Conservation (phyloP, 1,284 basidiomycete species). For the Melanopsichium pennsylvanicum region DNA sequence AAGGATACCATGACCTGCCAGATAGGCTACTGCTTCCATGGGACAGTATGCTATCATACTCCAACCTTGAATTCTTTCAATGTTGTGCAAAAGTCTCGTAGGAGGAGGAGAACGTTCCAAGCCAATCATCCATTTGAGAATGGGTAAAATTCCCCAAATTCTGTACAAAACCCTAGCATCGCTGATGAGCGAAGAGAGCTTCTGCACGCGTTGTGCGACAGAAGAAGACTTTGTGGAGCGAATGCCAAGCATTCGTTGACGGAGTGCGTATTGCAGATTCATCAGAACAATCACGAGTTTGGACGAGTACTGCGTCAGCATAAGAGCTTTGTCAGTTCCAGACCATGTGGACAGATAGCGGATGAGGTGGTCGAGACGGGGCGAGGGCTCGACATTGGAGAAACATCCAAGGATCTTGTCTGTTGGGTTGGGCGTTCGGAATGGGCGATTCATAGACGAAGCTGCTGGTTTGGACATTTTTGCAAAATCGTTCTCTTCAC, state of each 20-base stretch:
- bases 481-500: not conserved
- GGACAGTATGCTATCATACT: slow-evolving; percentile 64
- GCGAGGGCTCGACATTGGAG: slow-evolving; percentile 51
- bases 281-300: slow-evolving; percentile 60
- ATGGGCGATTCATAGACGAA: slow-evolving; percentile 10
- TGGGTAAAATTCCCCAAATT: slow-evolving; percentile 65
- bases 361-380: slow-evolving; percentile 58
- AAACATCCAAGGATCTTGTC: slow-evolving; percentile 58
- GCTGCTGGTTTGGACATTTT: slow-evolving; percentile 38
- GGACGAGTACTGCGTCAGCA: slow-evolving; percentile 62
- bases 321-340: slow-evolving; percentile 63
- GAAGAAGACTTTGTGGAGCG: slow-evolving; percentile 39
- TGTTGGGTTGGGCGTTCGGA: slow-evolving; percentile 32
- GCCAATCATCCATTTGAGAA: slow-evolving; percentile 64
- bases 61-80: slow-evolving; percentile 64
- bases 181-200: slow-evolving; percentile 50
- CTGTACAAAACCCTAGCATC: slow-evolving; percentile 61
- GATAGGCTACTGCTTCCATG: slow-evolving; percentile 63
- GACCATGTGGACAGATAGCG: slow-evolving; percentile 64
- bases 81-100: slow-evolving; percentile 57
- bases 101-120: slow-evolving; percentile 59
- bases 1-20: slow-evolving; percentile 59
- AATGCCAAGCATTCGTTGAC: slow-evolving; percentile 47
- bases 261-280: slow-evolving; percentile 53
- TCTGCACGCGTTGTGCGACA: slow-evolving; percentile 42